Percentiles rank a stretch among this genome's conserved stretches.
Evolutionary conservation across 2,329 filamentous ascomycete species (phyloP).

Genomic region (Neobulgaria alba): DNA sequence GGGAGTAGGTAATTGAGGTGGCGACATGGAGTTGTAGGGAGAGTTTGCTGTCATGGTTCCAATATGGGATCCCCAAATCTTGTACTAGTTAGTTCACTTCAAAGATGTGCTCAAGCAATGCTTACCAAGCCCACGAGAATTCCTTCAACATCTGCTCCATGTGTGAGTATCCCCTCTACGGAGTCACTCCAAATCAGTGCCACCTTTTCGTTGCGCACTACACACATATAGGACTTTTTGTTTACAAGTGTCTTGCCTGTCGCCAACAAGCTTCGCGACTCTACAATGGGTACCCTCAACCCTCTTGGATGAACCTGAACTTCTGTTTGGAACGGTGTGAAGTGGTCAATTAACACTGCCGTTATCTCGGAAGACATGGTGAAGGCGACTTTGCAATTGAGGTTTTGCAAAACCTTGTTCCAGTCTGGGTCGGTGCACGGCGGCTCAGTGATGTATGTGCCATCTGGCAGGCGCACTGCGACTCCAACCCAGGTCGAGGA

Average conservation of each 20-base stretch:
- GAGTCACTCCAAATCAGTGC: conserved; percentile 19
- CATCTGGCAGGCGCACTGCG: conserved; percentile 13
- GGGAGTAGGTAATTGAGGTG: conserved; percentile 3
- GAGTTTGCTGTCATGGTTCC: conserved; percentile 10
- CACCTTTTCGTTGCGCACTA: conserved; percentile 15
- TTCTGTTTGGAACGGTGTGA: conserved; percentile 15
- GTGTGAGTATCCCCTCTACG: conserved; percentile 14
- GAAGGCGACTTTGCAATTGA: conserved; percentile 33
- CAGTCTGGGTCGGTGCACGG: conserved; percentile 8
- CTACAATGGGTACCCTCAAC: conserved; percentile 29
- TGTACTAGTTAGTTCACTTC: background rate
- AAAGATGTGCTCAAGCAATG: background rate
- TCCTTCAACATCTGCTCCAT: conserved; percentile 15
- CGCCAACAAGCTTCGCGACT: conserved; percentile 43
- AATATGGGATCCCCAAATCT: conserved; percentile 20
- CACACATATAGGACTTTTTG: conserved; percentile 11
- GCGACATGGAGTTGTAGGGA: conserved; percentile 9
- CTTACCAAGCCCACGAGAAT: conserved; percentile 15
- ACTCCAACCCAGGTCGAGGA: conserved; percentile 12
- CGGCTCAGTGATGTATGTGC: conserved; percentile 12
- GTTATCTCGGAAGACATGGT: conserved; percentile 42
- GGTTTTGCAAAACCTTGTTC: conserved; percentile 7
- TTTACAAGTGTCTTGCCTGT: conserved; percentile 3
- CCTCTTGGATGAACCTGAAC: conserved; percentile 10
- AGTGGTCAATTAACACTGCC: conserved; percentile 25